Conservation (phyloP, 441 rosid genomes). For the Biscutella laevigata region DNA sequence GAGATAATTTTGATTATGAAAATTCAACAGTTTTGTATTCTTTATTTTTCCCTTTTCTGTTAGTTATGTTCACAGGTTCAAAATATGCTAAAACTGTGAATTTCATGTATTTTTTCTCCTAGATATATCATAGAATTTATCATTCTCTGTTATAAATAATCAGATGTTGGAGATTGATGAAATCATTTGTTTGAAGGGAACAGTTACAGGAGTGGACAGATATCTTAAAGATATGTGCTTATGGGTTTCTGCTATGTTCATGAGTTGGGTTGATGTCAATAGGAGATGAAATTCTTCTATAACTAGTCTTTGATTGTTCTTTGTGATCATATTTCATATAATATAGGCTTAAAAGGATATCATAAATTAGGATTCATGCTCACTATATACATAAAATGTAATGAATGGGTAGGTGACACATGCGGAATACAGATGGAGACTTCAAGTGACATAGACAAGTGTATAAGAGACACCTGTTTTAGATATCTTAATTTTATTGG, state of each 20-base stretch:
- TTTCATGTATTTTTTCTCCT: neutral
- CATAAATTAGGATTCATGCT: neutral
- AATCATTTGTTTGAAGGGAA: neutral
- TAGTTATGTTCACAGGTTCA: neutral
- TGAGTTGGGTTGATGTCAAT: neutral
- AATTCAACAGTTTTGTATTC: conserved; percentile 9
- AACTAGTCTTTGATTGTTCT: neutral
- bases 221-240: neutral
- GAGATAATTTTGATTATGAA: conserved; percentile 13
- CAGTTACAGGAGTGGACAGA: neutral
- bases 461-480: conserved; percentile 11
- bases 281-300: neutral
- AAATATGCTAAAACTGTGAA: neutral
- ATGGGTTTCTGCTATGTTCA: neutral
- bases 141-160: neutral
- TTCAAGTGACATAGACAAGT: neutral
- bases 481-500: neutral
- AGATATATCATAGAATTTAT: neutral
- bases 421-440: neutral
- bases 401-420: neutral
- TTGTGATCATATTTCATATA: too few species aligned
- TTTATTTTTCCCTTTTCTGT: neutral
- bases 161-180: neutral
- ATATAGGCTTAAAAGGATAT: too few species aligned
- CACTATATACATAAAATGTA: neutral